A percentile compares a stretch with the other conserved stretches of the same genome.
Conservation (phyloP, 2,329 filamentous ascomycete genomes). For the Calycina marina region DNA sequence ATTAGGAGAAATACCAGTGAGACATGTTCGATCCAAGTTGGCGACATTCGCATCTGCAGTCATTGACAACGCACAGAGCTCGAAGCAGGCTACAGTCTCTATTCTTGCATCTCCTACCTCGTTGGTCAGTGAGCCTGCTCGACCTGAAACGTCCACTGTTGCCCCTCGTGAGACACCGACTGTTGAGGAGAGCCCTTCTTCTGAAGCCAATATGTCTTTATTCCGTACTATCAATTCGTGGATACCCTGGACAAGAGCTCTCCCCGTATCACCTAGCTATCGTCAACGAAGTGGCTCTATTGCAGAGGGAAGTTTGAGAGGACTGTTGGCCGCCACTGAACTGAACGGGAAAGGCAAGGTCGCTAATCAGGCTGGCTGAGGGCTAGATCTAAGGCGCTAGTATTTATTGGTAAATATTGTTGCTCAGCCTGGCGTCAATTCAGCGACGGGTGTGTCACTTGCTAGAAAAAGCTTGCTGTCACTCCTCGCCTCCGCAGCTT, state of each 20-base stretch:
- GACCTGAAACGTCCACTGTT: constrained; percentile 37
- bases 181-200: constrained; percentile 6
- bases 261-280: constrained; percentile 7
- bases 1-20: constrained; percentile 11
- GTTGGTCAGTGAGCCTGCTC: constrained; percentile 40
- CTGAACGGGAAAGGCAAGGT: constrained; percentile 20
- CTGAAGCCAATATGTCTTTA: constrained; percentile 11
- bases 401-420: too few relatives aligned
- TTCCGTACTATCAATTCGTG: constrained; percentile 19
- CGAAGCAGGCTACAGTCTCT: constrained; percentile 20
- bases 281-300: constrained; percentile 25
- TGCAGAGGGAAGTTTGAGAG: constrained; percentile 41
- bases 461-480: too few relatives aligned
- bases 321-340: constrained; percentile 31
- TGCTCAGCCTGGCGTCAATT: too few relatives aligned
- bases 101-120: constrained; percentile 26
- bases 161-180: constrained; percentile 13
- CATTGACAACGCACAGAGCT: constrained; percentile 24
- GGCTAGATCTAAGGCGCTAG: too few relatives aligned
- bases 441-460: too few relatives aligned
- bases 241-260: constrained; percentile 18
- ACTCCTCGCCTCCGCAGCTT: too few relatives aligned
- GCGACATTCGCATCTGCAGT: constrained; percentile 32
- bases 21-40: constrained; percentile 24
- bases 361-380: constrained; percentile 14